Conservation (phyloP, 208 protist species). For the Trypanosoma cruzi region DNA sequence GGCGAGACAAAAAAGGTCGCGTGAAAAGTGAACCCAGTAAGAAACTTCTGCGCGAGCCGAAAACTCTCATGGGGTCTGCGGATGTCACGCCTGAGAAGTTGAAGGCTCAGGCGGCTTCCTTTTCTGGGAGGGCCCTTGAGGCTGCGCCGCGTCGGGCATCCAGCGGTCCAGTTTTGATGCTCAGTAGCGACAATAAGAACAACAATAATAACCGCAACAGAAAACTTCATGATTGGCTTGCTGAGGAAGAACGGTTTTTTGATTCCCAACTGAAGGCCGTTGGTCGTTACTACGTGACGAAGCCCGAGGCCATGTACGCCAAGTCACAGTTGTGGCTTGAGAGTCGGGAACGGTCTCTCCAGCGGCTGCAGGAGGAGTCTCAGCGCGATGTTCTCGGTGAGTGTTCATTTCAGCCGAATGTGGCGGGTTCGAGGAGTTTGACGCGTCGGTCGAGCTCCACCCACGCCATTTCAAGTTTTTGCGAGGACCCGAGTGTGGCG, state of each 20-base stretch:
- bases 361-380: constrained; percentile 31
- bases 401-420: constrained; percentile 55
- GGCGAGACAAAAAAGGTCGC: neutral
- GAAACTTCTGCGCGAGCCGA: neutral
- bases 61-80: neutral
- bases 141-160: neutral
- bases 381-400: constrained; percentile 24
- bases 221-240: constrained; percentile 15
- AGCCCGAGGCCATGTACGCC: constrained; percentile 57
- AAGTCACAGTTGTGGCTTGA: constrained; percentile 56
- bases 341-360: constrained; percentile 28
- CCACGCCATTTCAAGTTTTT: neutral
- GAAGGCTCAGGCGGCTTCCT: neutral
- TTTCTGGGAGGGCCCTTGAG: neutral
- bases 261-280: constrained; percentile 31
- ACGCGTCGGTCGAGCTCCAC: neutral
- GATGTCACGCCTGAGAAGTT: neutral
- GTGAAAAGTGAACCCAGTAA: neutral
- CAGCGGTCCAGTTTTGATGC: constrained; percentile 5
- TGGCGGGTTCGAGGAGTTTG: neutral
- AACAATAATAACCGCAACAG: no score
- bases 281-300: constrained; percentile 38
- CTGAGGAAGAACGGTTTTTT: constrained; percentile 36
- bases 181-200: neutral
- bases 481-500: constrained; percentile 34